Percentiles rank a stretch among this genome's conserved stretches.
phyloP scores from a whole-genome alignment of 108 stramenopile genomes.

The Ochromonas danica region DNA sequence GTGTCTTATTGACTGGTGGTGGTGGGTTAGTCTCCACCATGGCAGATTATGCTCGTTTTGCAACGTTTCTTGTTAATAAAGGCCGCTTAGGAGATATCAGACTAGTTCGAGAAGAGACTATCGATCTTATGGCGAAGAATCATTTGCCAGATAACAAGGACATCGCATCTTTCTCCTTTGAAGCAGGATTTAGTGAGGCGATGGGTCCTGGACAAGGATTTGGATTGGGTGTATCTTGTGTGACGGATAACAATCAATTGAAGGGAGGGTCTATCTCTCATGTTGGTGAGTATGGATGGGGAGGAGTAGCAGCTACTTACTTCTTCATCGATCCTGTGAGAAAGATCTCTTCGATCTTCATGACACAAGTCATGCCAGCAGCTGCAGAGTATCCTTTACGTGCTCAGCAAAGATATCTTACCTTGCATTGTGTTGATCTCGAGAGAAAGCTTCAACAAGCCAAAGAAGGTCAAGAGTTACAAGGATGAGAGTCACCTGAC shows the following conservation, averaged over 20 bases:
- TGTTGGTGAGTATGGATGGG: constrained; percentile 37
- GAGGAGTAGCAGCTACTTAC: constrained; percentile 37
- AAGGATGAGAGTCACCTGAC: no score
- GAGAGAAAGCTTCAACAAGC: no score
- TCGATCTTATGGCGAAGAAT: constrained; percentile 2
- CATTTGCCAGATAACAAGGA: constrained; percentile 29
- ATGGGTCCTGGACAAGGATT: constrained; percentile 35
- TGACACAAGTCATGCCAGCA: constrained; percentile 34
- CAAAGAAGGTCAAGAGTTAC: no score
- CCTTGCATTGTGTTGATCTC: neutral
- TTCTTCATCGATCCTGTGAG: constrained; percentile 37
- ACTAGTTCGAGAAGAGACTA: constrained; percentile 8
- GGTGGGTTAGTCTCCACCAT: constrained; percentile 42
- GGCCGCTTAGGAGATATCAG: constrained; percentile 26
- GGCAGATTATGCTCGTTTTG: constrained; percentile 35
- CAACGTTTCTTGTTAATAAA: constrained; percentile 19
- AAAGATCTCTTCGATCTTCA: constrained; percentile 36
- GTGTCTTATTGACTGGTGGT: constrained; percentile 25
- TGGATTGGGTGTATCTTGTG: constrained; percentile 35
- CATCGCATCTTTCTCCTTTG: constrained; percentile 12
- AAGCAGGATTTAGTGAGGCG: constrained; percentile 4
- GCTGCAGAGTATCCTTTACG: neutral
- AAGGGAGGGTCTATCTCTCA: neutral
- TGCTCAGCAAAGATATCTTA: neutral
- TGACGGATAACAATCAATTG: neutral